phyloP scores from a whole-genome alignment of 441 rosid genomes.

The Geranium incanum region DNA sequence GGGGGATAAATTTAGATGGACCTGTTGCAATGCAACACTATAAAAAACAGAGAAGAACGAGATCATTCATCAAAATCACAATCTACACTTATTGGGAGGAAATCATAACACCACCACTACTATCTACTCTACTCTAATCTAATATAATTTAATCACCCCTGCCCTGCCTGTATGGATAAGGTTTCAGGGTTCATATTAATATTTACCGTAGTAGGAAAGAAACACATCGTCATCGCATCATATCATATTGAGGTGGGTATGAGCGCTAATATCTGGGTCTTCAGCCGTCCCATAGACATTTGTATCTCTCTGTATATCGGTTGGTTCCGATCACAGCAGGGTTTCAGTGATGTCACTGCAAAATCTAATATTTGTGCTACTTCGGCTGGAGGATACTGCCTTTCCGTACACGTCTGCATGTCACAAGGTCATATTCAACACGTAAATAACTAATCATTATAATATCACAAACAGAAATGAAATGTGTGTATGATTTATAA shows the following conservation, averaged over 20 bases:
- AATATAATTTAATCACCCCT: neutral
- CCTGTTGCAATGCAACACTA: neutral
- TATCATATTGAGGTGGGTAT: conserved; percentile 54
- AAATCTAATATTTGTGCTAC: conserved; percentile 84
- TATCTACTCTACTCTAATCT: neutral
- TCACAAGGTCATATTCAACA: neutral
- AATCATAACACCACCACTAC: neutral
- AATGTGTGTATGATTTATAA: too few species aligned
- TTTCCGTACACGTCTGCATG: conserved; percentile 75
- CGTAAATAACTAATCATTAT: neutral
- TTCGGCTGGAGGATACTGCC: conserved; percentile 78
- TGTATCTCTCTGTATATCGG: conserved; percentile 79
- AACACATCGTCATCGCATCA: neutral
- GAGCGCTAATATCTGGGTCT: conserved; percentile 82
- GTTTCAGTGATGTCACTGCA: conserved; percentile 74
- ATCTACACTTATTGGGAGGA: neutral
- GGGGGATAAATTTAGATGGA: too few species aligned
- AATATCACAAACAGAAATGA: too few species aligned
- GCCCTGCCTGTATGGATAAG: too few species aligned
- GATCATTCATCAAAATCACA: neutral
- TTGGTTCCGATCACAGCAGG: conserved; percentile 69
- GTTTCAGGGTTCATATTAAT: neutral
- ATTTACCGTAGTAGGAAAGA: neutral
- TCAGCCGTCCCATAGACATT: conserved; percentile 89
- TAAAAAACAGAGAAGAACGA: neutral